Conservation (phyloP, 495 filamentous ascomycete species). For the Neurospora intermedia region DNA sequence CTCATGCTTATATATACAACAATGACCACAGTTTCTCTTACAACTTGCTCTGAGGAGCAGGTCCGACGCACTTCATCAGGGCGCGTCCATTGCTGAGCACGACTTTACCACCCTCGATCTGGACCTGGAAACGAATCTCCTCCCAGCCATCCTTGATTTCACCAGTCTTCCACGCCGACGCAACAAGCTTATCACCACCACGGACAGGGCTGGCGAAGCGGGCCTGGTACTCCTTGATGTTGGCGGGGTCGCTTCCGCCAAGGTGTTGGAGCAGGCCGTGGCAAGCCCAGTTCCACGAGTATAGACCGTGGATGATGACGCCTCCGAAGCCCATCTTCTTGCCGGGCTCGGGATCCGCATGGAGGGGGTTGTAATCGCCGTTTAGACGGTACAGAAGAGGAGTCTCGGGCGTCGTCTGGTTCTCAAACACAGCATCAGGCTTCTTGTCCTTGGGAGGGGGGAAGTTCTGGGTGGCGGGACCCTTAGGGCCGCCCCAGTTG, state of each 20-base stretch:
- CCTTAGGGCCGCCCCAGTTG: constrained; percentile 85
- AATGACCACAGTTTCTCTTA: constrained; percentile 17
- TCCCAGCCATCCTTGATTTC: constrained; percentile 60
- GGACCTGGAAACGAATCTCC: constrained; percentile 68
- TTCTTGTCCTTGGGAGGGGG: constrained; percentile 58
- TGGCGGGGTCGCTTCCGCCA: constrained; percentile 64
- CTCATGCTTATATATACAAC: not conserved
- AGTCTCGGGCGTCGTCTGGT: constrained; percentile 57
- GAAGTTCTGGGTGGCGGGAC: constrained; percentile 63
- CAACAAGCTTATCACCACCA: constrained; percentile 59
- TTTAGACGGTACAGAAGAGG: constrained; percentile 74
- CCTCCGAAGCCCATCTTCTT: constrained; percentile 85
- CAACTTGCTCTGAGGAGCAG: constrained; percentile 50
- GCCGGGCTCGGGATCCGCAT: constrained; percentile 74
- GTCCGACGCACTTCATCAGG: constrained; percentile 52
- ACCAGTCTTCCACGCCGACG: constrained; percentile 56
- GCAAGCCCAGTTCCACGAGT: constrained; percentile 70
- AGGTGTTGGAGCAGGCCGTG: constrained; percentile 64
- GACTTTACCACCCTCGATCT: constrained; percentile 61
- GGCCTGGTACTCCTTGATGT: constrained; percentile 78
- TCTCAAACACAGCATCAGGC: constrained; percentile 62
- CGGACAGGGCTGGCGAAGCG: constrained; percentile 76
- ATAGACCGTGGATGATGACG: constrained; percentile 80
- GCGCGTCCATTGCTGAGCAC: constrained; percentile 77
- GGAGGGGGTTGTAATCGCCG: constrained; percentile 86